Percentiles rank a stretch among this genome's conserved stretches.
Evolutionary conservation across 345 rosid genomes (phyloP).

Genomic region (Erysimum cheiranthoides): DNA sequence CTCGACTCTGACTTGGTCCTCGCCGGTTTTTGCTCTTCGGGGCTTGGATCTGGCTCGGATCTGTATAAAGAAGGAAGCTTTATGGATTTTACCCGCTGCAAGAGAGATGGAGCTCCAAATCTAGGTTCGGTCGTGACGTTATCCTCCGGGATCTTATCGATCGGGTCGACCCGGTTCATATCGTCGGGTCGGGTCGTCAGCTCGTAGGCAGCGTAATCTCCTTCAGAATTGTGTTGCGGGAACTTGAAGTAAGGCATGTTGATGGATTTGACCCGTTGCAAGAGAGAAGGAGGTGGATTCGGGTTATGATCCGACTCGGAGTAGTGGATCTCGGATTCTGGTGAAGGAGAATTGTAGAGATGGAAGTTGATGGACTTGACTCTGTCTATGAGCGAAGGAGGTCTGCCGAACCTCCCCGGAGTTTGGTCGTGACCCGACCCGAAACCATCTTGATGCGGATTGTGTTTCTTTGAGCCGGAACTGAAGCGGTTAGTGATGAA

Average conservation of each 20-base stretch:
- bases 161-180: conserved; percentile 28
- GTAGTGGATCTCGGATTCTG: conserved; percentile 23
- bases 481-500: conserved; percentile 42
- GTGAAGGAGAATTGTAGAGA: conserved; percentile 41
- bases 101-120: conserved; percentile 52
- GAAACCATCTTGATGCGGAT: conserved; percentile 19
- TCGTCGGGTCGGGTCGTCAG: conserved; percentile 29
- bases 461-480: conserved; percentile 28
- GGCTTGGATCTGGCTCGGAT: conserved; percentile 37
- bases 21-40: conserved; percentile 41
- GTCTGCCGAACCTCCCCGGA: conserved; percentile 42
- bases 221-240: conserved; percentile 38
- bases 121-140: conserved; percentile 10
- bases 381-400: conserved; percentile 61
- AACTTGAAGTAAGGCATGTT: conserved; percentile 46
- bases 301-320: conserved; percentile 37
- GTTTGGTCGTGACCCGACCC: conserved; percentile 49
- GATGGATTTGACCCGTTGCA: conserved; percentile 67
- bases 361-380: conserved; percentile 55
- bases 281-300: conserved; percentile 55
- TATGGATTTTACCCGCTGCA: conserved; percentile 70
- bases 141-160: conserved; percentile 10
- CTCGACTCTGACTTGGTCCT: conserved; percentile 58
- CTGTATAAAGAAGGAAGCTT: conserved; percentile 51
- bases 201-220: conserved; percentile 38